Evolutionary conservation across 768 basidiomycete species (phyloP).

Genomic region (Imleria badia): DNA sequence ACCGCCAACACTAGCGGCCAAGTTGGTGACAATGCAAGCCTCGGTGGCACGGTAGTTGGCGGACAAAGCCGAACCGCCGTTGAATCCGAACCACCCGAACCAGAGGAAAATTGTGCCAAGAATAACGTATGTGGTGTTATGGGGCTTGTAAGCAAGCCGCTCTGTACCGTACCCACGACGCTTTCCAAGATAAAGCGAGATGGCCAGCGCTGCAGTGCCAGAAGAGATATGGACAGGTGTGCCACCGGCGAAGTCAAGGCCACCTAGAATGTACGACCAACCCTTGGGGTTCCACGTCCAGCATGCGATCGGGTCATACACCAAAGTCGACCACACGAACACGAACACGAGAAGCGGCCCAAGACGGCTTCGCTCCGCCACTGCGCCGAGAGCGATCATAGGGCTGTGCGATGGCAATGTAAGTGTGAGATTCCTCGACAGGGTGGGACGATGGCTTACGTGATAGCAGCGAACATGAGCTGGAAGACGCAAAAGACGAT

Average conservation of each 20-base stretch:
- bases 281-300: slow-evolving; percentile 92
- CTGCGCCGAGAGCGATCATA: slow-evolving; percentile 87
- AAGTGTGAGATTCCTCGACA: not conserved
- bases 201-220: slow-evolving; percentile 87
- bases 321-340: slow-evolving; percentile 85
- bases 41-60: slow-evolving; percentile 86
- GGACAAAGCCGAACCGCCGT: slow-evolving; percentile 87
- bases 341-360: slow-evolving; percentile 88
- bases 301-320: slow-evolving; percentile 93
- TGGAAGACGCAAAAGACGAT: slow-evolving; percentile 85
- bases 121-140: slow-evolving; percentile 90
- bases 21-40: slow-evolving; percentile 92
- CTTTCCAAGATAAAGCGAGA: slow-evolving; percentile 88
- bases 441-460: slow-evolving; percentile 43
- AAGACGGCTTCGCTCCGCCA: slow-evolving; percentile 85
- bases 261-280: slow-evolving; percentile 76
- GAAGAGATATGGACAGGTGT: slow-evolving; percentile 97
- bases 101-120: slow-evolving; percentile 93
- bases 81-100: slow-evolving; percentile 97
- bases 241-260: slow-evolving; percentile 92
- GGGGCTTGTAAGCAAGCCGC: slow-evolving; percentile 88
- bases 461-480: slow-evolving; percentile 88
- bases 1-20: slow-evolving; percentile 87
- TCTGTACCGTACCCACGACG: slow-evolving; percentile 91
- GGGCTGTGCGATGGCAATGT: slow-evolving; percentile 46